phyloP scores from a whole-genome alignment of 2,329 filamentous ascomycete species.

The Hysterium pulicare region DNA sequence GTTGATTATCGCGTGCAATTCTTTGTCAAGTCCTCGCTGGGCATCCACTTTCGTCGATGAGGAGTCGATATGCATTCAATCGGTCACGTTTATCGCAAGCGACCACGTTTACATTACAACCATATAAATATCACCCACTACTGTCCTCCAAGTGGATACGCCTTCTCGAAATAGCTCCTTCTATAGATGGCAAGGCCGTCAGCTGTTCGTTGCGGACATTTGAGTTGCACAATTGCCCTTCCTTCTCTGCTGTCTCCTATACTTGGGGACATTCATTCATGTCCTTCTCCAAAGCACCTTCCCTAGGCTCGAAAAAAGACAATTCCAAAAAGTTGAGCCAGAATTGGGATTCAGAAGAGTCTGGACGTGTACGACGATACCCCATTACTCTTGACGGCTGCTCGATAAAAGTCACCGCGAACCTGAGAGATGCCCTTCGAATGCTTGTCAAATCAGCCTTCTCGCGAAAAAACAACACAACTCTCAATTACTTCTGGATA shows the following conservation, averaged over 20 bases:
- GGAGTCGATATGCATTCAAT: no score
- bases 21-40: no score
- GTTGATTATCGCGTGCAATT: no score
- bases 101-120: neutral
- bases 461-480: conserved; percentile 5
- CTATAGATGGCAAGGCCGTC: conserved; percentile 9
- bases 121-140: conserved; percentile 17
- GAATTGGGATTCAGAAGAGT: neutral
- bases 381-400: conserved; percentile 19
- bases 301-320: neutral
- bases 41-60: no score
- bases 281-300: conserved; percentile 4
- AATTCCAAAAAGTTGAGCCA: neutral
- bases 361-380: conserved; percentile 8
- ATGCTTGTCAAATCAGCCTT: conserved; percentile 16
- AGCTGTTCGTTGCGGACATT: conserved; percentile 15
- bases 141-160: conserved; percentile 19
- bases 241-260: conserved; percentile 18
- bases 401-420: conserved; percentile 18
- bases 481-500: conserved; percentile 23
- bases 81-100: neutral
- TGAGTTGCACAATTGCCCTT: conserved; percentile 16
- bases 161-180: conserved; percentile 18
- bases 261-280: conserved; percentile 18
- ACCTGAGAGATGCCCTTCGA: conserved; percentile 20